Percentiles rank a stretch among this genome's conserved stretches.
Conservation (phyloP, 208 protist genomes). For the Acanthamoeba castellanii region DNA sequence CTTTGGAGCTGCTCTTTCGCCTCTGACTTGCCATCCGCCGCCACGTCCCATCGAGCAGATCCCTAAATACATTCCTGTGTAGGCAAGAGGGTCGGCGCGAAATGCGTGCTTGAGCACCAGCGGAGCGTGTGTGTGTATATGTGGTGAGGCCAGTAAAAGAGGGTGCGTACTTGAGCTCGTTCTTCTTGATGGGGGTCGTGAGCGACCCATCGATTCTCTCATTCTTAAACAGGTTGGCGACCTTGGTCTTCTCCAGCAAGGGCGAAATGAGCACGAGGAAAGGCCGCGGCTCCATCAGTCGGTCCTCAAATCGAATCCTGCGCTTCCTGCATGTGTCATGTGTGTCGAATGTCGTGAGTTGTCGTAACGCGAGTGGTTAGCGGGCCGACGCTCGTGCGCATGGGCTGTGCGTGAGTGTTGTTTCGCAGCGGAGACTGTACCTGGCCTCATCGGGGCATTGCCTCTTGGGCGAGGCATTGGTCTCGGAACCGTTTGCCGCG, state of each 20-base stretch:
- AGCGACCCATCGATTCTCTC: slow-evolving; percentile 1
- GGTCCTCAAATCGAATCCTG: not conserved
- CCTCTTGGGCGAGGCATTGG: not conserved
- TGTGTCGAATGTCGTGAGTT: not conserved
- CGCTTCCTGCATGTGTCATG: not conserved
- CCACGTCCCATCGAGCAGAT: slow-evolving; percentile 24
- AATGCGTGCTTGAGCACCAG: not conserved
- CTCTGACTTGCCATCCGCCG: not conserved
- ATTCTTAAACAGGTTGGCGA: not conserved
- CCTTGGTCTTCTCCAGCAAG: slow-evolving; percentile 15
- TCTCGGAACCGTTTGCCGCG: not conserved
- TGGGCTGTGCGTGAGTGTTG: too few relatives aligned
- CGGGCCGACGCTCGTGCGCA: too few relatives aligned
- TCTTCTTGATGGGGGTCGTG: slow-evolving; percentile 45
- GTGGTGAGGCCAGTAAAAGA: not conserved
- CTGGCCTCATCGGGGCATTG: not conserved
- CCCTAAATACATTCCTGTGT: slow-evolving; percentile 1
- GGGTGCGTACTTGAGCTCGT: not conserved
- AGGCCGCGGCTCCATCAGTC: not conserved
- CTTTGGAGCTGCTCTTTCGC: not conserved
- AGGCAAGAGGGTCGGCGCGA: not conserved
- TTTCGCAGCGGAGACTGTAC: not conserved
- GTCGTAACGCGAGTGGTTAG: too few relatives aligned
- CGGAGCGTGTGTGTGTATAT: not conserved
- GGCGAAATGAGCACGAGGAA: slow-evolving; percentile 29